Conservation (phyloP, 345 rosid species). For the Cochlearia excelsa region DNA sequence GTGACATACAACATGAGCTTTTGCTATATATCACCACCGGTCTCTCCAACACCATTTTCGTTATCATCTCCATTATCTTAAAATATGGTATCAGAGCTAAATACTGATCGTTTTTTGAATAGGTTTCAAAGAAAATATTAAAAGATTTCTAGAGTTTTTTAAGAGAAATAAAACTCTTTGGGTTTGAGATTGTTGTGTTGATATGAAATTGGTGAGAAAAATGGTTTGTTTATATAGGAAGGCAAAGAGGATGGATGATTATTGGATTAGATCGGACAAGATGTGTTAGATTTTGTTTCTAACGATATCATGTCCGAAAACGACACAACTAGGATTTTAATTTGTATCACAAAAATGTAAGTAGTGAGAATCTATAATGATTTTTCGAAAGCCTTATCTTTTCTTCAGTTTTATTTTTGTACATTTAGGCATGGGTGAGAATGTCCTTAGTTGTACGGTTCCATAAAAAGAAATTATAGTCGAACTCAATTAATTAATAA, state of each 20-base stretch:
- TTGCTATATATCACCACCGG: conserved; percentile 78
- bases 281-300: conserved; percentile 31
- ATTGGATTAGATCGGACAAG: conserved; percentile 25
- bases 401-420: background rate
- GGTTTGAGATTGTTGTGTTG: conserved; percentile 27
- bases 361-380: conserved; percentile 25
- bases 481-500: too few species aligned
- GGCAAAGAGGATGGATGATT: conserved; percentile 17
- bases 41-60: conserved; percentile 51
- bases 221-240: conserved; percentile 38
- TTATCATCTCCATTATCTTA: conserved; percentile 58
- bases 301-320: conserved; percentile 34
- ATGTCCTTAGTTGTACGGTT: too few species aligned
- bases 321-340: conserved; percentile 22
- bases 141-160: too few species aligned
- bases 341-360: conserved; percentile 28
- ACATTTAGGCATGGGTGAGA: conserved; percentile 9
- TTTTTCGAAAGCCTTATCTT: background rate
- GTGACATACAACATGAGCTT: conserved; percentile 69
- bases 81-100: conserved; percentile 49
- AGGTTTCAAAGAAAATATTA: too few species aligned
- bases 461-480: too few species aligned
- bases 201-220: conserved; percentile 18
- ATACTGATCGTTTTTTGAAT: conserved; percentile 71
- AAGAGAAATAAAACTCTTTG: too few species aligned